Evolutionary conservation across 2,329 filamentous ascomycete genomes (phyloP), one percentile per base, ranked within the genome.

Genomic region (Fusarium irregulare): DNA sequence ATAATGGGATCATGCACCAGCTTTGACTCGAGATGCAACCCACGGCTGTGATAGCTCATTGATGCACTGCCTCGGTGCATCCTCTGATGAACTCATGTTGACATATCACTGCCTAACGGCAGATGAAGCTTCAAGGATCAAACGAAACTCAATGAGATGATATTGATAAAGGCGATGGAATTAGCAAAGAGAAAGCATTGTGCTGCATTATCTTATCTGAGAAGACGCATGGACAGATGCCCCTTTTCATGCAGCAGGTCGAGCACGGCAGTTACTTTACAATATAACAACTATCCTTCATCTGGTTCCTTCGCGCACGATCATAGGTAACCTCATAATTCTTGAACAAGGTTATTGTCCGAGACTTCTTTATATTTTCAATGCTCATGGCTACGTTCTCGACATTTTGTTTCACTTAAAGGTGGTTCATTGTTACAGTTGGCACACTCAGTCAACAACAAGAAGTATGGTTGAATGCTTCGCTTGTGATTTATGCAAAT

Each of bases 161-260:
- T 34, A 21, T 18, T 40, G 62, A 65, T 59, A 60, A 60, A 41
- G 40, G 32, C 21, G 12, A 49, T 49, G 10, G 42, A 56, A 66
- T 66, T 66, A 66, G 25, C 55, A 49, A 66, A 49, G 23, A 45
- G 3, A 23, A 34, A 45, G 40, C 11, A 27, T 32, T 27, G 27
- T 23, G 16, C n/a, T 49, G 4, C 14, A 40, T 13, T 18, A 37
- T 49, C 63, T 60, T 60, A 66, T 66, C 62, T 45, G 11, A 48
- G 11, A 23, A 14, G 13, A 54, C 20, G 23, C 27, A 40, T 23
- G 13, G 23, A 28, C 28, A 40, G 23, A 18, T 41, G 40, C 48
- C 48, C 61, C 61, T 61, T 51, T 61, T 32, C 34, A 30, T 55
- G 55, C 48, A 60, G 27, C 37, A 32, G 44, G 37, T n/a, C 42